Conservation (phyloP, 1,284 basidiomycete species). For the Pascua guehoae region DNA sequence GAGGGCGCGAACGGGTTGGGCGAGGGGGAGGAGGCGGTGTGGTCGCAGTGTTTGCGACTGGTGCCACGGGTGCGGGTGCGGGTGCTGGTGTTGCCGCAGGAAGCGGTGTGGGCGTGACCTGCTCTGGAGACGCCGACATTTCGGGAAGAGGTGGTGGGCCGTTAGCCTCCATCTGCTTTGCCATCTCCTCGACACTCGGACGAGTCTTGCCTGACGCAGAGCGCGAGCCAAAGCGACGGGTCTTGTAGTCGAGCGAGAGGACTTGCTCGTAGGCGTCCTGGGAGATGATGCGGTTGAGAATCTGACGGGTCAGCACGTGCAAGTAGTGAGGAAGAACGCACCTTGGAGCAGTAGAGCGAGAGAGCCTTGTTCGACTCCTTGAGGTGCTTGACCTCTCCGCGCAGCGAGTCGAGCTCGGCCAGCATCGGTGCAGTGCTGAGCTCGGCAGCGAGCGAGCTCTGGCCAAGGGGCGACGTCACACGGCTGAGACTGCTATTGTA, state of each 20-base stretch:
- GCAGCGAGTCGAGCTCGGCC: conserved; percentile 73
- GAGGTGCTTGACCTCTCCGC: conserved; percentile 78
- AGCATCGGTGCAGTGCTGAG: conserved; percentile 58
- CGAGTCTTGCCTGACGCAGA: background rate
- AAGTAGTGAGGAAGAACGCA: conserved; percentile 11
- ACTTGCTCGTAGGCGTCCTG: conserved; percentile 92
- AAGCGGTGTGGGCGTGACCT: background rate
- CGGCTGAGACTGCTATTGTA: background rate
- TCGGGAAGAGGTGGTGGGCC: background rate
- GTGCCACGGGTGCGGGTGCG: background rate
- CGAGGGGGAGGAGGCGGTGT: background rate
- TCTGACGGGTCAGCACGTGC: conserved; percentile 43
- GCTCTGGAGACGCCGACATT: too few relatives aligned
- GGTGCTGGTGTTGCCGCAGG: background rate
- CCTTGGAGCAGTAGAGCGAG: conserved; percentile 86
- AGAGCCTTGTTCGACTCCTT: conserved; percentile 93
- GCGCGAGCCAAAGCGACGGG: conserved; percentile 24
- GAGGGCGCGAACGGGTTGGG: conserved; percentile 3
- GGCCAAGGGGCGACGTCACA: conserved; percentile 36
- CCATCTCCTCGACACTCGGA: conserved; percentile 8
- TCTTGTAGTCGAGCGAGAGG: conserved; percentile 75
- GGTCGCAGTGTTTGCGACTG: background rate
- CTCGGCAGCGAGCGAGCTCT: conserved; percentile 67
- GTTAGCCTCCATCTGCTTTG: conserved; percentile 13
- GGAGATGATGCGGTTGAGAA: conserved; percentile 89